Evolutionary conservation across 2,329 filamentous ascomycete genomes (phyloP), one percentile per base, ranked within the genome.

Genomic region (Hypoxylon sp.): DNA sequence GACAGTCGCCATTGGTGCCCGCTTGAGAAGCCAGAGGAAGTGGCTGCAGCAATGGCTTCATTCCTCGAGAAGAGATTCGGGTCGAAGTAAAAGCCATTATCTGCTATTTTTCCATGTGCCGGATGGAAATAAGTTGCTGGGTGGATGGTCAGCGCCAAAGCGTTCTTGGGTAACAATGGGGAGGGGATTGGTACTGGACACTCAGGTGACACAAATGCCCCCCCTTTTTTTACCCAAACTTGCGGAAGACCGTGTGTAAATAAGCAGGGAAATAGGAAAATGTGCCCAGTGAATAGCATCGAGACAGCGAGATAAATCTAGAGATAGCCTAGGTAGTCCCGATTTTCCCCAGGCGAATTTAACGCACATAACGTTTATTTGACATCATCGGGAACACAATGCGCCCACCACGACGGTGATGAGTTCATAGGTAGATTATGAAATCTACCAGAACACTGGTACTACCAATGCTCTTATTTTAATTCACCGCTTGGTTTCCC

Each of bases 1-100:
- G 55, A 66, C 1, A 63, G 63, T 7, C 66, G 58, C 0, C 69
- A 71, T 20, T 70, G 67, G 67, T 61, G 59, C 2, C 38, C 67
- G 2, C 42, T 68, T n/a, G 67, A 70, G 51, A 59, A 57, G 25
- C 67, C 68, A 2, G 49, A 30, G 5, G 61, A 62, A 25, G 15
- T 51, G 23, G 38, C 38, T 29, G 32, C 4, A 17, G 17, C 27
- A 40, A 44, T 51, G 7, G 2, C 3, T 3, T 44, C 38, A 2
- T 51, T 51, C 17, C 30, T 61, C 34, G 21, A 60, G 11, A 37
- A 6, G 20, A 37, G 19, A 37, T 37, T 37, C 6, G n/a, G 7
- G 25, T 23, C 34, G 3, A 17, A 37, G n/a, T 37, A 21, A 37
- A 25, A 13, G 5, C 6, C 11, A 15, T n/a, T 8, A 2, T 2